Conservation (phyloP, 2,329 filamentous ascomycete genomes). For the Phialophora macrospora region DNA sequence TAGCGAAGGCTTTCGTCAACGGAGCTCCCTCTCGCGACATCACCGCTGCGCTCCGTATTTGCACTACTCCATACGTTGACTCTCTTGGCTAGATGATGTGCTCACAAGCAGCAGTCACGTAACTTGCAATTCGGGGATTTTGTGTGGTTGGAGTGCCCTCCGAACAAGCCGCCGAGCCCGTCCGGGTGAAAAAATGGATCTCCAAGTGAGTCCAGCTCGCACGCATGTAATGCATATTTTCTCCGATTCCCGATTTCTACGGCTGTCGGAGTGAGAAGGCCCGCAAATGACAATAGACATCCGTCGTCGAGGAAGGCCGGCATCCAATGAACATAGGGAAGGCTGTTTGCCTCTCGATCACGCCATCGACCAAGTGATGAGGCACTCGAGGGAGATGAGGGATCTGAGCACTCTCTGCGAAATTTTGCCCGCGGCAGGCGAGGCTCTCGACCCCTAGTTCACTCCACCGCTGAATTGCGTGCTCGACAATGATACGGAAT, state of each 20-base stretch:
- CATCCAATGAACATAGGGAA: constrained; percentile 22
- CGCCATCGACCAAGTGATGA: constrained; percentile 32
- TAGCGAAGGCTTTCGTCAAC: constrained; percentile 13
- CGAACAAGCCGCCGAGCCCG: constrained; percentile 9
- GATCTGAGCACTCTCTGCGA: constrained; percentile 13
- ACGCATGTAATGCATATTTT: constrained; percentile 20
- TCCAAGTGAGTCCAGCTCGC: constrained; percentile 9
- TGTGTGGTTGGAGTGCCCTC: background rate
- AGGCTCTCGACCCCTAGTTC: constrained; percentile 33
- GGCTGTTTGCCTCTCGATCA: constrained; percentile 22
- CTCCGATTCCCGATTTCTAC: constrained; percentile 19
- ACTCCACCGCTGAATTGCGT: constrained; percentile 35
- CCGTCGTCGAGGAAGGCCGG: constrained; percentile 7
- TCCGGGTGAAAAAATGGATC: constrained; percentile 9
- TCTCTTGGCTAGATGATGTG: constrained; percentile 18
- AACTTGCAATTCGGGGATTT: constrained; percentile 5
- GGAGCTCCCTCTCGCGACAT: constrained; percentile 13
- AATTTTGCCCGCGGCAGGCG: constrained; percentile 24
- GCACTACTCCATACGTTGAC: background rate
- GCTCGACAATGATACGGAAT: constrained; percentile 33
- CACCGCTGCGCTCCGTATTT: background rate
- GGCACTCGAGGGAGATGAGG: constrained; percentile 26
- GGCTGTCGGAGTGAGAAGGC: constrained; percentile 21
- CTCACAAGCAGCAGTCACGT: constrained; percentile 14
- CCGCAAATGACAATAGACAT: constrained; percentile 14